These are phyloP conservation scores for Chimonanthus salicifolius DNA, from an alignment of 164 flowering plant species.

Conservation along the genomic window DNA sequence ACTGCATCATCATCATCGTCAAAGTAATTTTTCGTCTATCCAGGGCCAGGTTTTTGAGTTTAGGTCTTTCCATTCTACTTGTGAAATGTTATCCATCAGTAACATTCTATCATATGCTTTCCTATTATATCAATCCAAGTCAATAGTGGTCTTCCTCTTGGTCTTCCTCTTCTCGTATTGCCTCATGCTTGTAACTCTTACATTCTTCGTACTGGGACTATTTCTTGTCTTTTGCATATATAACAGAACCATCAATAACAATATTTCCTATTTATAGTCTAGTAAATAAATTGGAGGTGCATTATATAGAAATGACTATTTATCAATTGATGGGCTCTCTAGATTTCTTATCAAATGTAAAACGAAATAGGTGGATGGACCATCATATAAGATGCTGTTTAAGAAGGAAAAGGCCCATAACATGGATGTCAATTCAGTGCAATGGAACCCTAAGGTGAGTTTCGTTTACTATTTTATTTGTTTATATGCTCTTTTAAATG, in stretches of 20 bases:
- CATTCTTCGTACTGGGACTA: too few relatives aligned
- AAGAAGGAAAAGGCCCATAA: constrained; percentile 89
- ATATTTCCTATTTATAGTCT: neutral
- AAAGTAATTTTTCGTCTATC: neutral
- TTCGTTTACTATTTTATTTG: neutral
- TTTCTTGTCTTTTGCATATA: too few relatives aligned
- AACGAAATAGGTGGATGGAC: constrained; percentile 56
- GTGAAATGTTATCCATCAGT: neutral
- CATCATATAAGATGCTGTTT: constrained; percentile 50
- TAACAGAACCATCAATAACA: too few relatives aligned
- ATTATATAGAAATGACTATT: neutral
- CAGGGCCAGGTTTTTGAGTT: neutral
- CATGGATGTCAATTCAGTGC: constrained; percentile 89
- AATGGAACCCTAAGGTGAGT: constrained; percentile 78
- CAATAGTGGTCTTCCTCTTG: neutral
- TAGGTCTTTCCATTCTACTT: neutral
- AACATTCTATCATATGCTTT: neutral
- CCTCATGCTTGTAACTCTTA: too few relatives aligned
- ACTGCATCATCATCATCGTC: neutral
- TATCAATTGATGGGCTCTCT: neutral
- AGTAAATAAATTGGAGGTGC: neutral
- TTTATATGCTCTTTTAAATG: neutral
- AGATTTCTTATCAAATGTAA: neutral
- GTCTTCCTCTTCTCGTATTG: neutral
- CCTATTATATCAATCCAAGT: neutral